These are phyloP conservation scores for Vitis hybrid DNA, from an alignment of 177 flowering plant species.

Conservation along the genomic window DNA sequence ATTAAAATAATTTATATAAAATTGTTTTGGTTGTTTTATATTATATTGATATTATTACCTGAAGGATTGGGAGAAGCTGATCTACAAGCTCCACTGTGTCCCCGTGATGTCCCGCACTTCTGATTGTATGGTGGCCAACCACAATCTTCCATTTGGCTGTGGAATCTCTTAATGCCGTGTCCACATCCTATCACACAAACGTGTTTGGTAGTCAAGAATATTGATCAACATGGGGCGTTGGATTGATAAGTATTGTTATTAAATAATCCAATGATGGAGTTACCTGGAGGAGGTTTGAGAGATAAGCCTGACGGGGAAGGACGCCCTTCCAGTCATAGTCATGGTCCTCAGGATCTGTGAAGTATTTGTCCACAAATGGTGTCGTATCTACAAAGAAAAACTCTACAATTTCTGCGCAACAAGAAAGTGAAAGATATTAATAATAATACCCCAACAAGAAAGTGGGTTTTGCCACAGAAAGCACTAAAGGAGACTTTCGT, in stretches of 20 bases:
- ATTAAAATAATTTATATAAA: too few species aligned
- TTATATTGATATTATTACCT: slow-evolving; percentile 32
- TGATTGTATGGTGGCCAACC: slow-evolving; percentile 78
- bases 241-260: too few species aligned
- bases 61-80: slow-evolving; percentile 63
- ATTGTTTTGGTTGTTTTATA: too few species aligned
- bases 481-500: too few species aligned
- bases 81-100: slow-evolving; percentile 49
- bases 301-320: slow-evolving; percentile 52
- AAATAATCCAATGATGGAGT: not conserved
- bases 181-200: slow-evolving; percentile 44
- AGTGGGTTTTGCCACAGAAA: too few species aligned
- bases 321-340: slow-evolving; percentile 85
- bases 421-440: not conserved
- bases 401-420: slow-evolving; percentile 51
- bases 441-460: not conserved
- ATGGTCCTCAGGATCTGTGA: slow-evolving; percentile 48
- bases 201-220: not conserved
- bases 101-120: slow-evolving; percentile 73
- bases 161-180: slow-evolving; percentile 48
- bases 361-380: slow-evolving; percentile 72
- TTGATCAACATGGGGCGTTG: too few species aligned
- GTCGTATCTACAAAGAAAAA: slow-evolving; percentile 85
- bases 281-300: slow-evolving; percentile 55
- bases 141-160: slow-evolving; percentile 77